Evolutionary conservation across 2,329 filamentous ascomycete genomes (phyloP), one percentile per base, ranked within the genome.

Genomic region (Zymoseptoria passerinii): DNA sequence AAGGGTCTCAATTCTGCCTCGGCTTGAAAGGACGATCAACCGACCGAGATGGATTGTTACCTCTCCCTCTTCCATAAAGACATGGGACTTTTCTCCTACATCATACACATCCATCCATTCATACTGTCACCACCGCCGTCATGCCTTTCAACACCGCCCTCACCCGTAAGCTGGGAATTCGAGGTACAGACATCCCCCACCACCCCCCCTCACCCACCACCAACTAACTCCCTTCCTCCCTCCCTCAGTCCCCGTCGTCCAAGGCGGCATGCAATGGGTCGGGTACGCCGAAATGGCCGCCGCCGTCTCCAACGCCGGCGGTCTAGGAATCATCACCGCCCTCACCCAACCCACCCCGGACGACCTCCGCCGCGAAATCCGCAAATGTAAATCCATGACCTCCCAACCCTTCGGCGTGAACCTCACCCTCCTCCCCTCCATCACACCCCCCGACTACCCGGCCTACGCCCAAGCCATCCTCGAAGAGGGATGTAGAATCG

Each of bases 341-440:
- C 85, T 97, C 70, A 97, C 95, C 56, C 95, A 95, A 82, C 89
- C 94, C 35, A 88, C 89, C 16, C 92, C 94, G 52, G 89, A 91
- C 74, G 91, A 90, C 72, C 86, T 99, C 58, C 91, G 92, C 74
- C 88, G 89, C 71, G 94, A 99, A 78, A 99, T 99, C 76, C 87
- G 83, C 63, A 86, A 84, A 77, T 95, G 90, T 80, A 87, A 86
- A 67, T 83, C 80, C 64, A 84, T 97, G 79, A 94, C 89, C 58
- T 79, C 80, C 62, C 81, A 84, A 64, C 89, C 89, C 18, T 97
- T 99, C 74, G 94, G 82, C 70, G 92, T 97, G 68, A 99, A 99
- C 78, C 83, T 97, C 66, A 99, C 94, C 8, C 86, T 97, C 62
- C 86, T 97, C 51, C 94, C 94, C 28, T 83, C 92, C 57, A 83